These are phyloP conservation scores for Arthroderma sp. DNA, from an alignment of 2,329 filamentous ascomycete genomes.

Conservation along the genomic window DNA sequence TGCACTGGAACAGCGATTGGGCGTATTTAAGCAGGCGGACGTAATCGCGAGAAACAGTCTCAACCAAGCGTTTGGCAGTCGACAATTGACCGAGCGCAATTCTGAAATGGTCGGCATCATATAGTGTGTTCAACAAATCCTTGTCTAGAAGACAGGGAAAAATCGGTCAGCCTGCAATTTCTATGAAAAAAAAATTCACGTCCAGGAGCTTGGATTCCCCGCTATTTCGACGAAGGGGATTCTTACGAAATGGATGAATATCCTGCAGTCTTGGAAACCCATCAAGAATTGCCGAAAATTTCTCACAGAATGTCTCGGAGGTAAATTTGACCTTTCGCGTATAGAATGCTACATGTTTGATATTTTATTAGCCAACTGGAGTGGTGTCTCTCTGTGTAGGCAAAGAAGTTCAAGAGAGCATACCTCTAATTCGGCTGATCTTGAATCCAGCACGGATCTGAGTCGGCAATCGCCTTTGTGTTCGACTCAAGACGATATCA, in stretches of 20 bases:
- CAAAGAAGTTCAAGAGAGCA: not conserved
- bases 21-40: constrained; percentile 94
- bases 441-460: constrained; percentile 95
- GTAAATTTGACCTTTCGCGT: constrained; percentile 98
- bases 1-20: constrained; percentile 95
- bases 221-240: not conserved
- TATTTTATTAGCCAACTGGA: constrained; percentile 18
- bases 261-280: constrained; percentile 87
- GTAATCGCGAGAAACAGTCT: constrained; percentile 92
- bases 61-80: constrained; percentile 90
- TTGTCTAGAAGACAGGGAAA: constrained; percentile 40
- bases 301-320: constrained; percentile 90
- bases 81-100: constrained; percentile 94
- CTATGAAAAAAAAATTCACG: not conserved
- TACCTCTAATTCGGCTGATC: constrained; percentile 74
- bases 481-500: constrained; percentile 90
- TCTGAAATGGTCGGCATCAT: constrained; percentile 95
- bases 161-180: constrained; percentile 4
- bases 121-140: constrained; percentile 90
- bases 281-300: constrained; percentile 79
- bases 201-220: constrained; percentile 14
- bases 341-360: constrained; percentile 58
- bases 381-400: not conserved
- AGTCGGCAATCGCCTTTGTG: constrained; percentile 82
- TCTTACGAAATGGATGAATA: constrained; percentile 83